These are phyloP conservation scores for Pochonia chlamydosporia DNA, from an alignment of 2,329 filamentous ascomycete species.

Conservation along the genomic window DNA sequence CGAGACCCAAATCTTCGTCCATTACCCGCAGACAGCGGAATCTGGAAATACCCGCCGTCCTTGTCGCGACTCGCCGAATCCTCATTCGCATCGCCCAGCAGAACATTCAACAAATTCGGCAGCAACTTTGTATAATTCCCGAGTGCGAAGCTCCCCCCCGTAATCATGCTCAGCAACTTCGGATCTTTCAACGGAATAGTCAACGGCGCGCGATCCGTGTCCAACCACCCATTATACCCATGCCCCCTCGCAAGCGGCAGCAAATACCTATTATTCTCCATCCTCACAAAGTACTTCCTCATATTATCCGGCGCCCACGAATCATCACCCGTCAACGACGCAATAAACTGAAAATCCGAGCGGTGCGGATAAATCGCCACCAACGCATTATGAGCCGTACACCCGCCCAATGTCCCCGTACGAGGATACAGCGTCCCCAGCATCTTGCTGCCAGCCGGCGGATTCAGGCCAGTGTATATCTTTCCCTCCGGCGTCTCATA, in stretches of 20 bases:
- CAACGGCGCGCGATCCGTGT: slow-evolving; percentile 43
- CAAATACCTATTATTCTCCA: slow-evolving; percentile 50
- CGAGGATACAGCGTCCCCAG: slow-evolving; percentile 42
- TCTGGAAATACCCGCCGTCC: slow-evolving; percentile 33
- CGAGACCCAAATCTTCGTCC: slow-evolving; percentile 40
- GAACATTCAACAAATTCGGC: slow-evolving; percentile 29
- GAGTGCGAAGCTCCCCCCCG: slow-evolving; percentile 17
- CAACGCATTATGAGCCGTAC: slow-evolving; percentile 55
- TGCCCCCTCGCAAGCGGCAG: slow-evolving; percentile 35
- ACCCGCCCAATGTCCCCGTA: slow-evolving; percentile 41
- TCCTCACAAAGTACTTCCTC: slow-evolving; percentile 50
- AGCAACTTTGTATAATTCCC: slow-evolving; percentile 22
- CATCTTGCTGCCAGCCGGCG: slow-evolving; percentile 31
- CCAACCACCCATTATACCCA: slow-evolving; percentile 52
- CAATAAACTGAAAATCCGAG: slow-evolving; percentile 54
- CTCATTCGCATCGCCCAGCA: slow-evolving; percentile 45
- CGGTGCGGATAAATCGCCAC: slow-evolving; percentile 53
- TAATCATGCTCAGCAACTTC: slow-evolving; percentile 36
- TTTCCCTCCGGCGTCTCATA: slow-evolving; percentile 46
- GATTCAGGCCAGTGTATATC: slow-evolving; percentile 37
- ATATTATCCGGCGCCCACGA: slow-evolving; percentile 55
- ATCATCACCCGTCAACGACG: slow-evolving; percentile 50
- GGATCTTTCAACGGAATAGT: slow-evolving; percentile 44
- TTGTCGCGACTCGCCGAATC: slow-evolving; percentile 38
- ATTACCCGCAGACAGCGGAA: slow-evolving; percentile 39